These are phyloP conservation scores for Platanthera guangdongensis DNA, from an alignment of 106 monocot genomes.

Conservation along the genomic window DNA sequence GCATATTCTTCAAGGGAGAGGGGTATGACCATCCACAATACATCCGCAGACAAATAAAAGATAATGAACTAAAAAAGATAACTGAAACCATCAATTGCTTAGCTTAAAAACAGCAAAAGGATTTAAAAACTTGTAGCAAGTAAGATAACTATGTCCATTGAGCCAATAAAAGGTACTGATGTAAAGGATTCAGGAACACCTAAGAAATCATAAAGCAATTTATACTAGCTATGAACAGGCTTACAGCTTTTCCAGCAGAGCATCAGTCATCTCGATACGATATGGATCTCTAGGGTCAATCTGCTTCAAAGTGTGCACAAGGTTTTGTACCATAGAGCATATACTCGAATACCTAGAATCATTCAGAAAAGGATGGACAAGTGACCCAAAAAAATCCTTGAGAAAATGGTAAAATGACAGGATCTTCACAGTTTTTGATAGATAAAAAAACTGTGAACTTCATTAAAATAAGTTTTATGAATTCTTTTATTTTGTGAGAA, in stretches of 20 bases:
- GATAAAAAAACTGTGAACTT: background rate
- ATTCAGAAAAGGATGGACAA: background rate
- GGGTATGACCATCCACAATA: background rate
- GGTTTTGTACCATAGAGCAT: constrained; percentile 81
- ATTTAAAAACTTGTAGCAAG: background rate
- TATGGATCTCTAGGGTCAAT: constrained; percentile 78
- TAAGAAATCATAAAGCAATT: background rate
- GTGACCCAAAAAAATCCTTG: background rate
- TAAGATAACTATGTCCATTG: background rate
- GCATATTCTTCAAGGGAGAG: too few species aligned
- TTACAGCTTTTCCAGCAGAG: constrained; percentile 72
- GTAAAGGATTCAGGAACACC: background rate
- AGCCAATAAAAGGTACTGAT: background rate
- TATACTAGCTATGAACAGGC: constrained; percentile 7
- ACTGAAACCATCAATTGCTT: background rate
- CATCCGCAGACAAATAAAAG: background rate
- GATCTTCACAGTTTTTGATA: background rate
- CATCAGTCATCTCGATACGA: constrained; percentile 84
- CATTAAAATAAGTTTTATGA: background rate
- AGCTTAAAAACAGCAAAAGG: background rate
- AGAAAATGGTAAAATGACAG: background rate
- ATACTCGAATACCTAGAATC: constrained; percentile 63
- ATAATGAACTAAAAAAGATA: background rate
- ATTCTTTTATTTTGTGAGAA: background rate
- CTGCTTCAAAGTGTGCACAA: constrained; percentile 62